Percentiles rank a stretch among this genome's conserved stretches.
These are phyloP conservation scores for Fragaria iinumae DNA, from an alignment of 306 rosid genomes.

Conservation along the genomic window DNA sequence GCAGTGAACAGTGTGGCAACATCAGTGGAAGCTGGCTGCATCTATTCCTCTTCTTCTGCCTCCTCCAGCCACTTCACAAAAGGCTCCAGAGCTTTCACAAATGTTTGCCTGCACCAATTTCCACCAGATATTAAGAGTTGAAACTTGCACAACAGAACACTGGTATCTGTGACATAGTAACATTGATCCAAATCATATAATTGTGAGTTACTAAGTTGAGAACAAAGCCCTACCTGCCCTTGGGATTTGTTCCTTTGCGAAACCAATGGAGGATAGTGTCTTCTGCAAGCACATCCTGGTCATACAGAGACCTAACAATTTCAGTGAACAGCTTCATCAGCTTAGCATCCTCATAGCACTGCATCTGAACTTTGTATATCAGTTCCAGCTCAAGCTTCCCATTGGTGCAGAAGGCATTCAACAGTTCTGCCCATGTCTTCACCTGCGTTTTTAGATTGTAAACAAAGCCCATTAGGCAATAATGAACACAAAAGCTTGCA, in stretches of 20 bases:
- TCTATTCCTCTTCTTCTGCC: conserved; percentile 96
- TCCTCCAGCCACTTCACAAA: conserved; percentile 99
- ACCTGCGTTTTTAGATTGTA: conserved; percentile 46
- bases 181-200: background rate
- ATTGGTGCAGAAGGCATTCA: conserved; percentile 85
- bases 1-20: background rate
- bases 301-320: conserved; percentile 86
- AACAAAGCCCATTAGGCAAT: background rate
- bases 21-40: conserved; percentile 19
- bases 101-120: conserved; percentile 74
- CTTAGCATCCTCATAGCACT: conserved; percentile 99
- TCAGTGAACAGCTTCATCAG: conserved; percentile 97
- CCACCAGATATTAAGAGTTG: background rate
- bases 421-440: conserved; percentile 87
- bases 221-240: conserved; percentile 70
- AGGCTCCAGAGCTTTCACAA: conserved; percentile 94
- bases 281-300: conserved; percentile 94
- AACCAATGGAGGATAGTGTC: conserved; percentile 96
- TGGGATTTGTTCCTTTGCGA: conserved; percentile 85
- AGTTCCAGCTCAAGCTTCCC: conserved; percentile 99
- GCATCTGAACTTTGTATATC: conserved; percentile 98
- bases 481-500: background rate
- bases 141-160: background rate
- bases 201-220: background rate
- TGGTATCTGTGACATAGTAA: no score